Base-by-base conservation (phyloP, 164 flowering plant genomes). In the Cinnamomum micranthum region DNA sequence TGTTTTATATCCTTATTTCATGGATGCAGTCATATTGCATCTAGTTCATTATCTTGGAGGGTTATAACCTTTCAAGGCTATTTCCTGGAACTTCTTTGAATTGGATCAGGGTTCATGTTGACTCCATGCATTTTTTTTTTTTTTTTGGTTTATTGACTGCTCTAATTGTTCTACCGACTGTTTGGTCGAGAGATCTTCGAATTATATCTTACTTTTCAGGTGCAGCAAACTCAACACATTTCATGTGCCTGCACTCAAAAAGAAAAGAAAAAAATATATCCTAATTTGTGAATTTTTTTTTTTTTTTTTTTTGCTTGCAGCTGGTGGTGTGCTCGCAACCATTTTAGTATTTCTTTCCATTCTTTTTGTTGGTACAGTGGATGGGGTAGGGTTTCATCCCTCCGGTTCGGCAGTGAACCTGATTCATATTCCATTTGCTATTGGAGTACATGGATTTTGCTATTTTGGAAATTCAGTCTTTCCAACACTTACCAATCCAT, bases 401-500 rank as follows among this genome's bases (percentile, higher is more conserved):
- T 77, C 82, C 55, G 90, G 89, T 70, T 75, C 78, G 67, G 23
- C 81, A 4, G 89, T 93, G 71, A 89, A 90, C 27, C 90, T 89
- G 91, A 80, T 80, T 73, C 91, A 91, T 65, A 63, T 95, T 77
- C 97, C 99, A 55, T 89, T 90, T 85, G 85, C 91, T 6, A 83
- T 92, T 81, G 97, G 99, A 58, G 88, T 95, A 2, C 90, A 89
- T 83, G 99, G 97, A 25, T 95, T 87, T 80, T 93, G 98, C 84
- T 90, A 82, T 74, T 85, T 98, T 0, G 98, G 96, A 55, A 97
- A 95, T 79, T 77, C 98, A 6, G 96, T 92, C 41, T 88, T 92
- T 78, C 98, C 99, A 47, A 95, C 76, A 93, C 93, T 24, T 95
- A 95, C 73, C 95, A 90, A 72, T 93, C 98, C 19, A 95, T 95